These are phyloP conservation scores for Yarrowia yakushimensis DNA, from an alignment of 805 yeast species.

Conservation along the genomic window DNA sequence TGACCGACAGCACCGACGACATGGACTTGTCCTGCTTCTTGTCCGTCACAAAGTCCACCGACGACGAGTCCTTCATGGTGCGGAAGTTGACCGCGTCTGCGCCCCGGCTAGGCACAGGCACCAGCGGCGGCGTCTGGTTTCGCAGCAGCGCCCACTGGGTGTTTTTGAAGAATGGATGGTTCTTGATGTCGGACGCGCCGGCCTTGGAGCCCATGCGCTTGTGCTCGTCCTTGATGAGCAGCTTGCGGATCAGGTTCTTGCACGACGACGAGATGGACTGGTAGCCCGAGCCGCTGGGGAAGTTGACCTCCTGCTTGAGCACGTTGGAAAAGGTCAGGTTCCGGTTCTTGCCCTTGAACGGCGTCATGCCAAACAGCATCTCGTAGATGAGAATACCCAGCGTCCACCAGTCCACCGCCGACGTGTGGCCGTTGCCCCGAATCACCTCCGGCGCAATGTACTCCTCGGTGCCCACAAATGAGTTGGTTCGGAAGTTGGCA, in stretches of 20 bases:
- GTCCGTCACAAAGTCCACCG: conserved; percentile 36
- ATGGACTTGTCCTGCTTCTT: conserved; percentile 22
- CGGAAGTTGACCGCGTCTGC: conserved; percentile 44
- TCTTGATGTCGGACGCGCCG: conserved; percentile 93
- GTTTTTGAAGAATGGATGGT: conserved; percentile 84
- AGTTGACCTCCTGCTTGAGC: conserved; percentile 75
- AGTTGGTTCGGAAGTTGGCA: conserved; percentile 93
- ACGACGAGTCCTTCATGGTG: conserved; percentile 35
- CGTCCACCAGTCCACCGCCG: conserved; percentile 99
- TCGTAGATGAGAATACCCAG: conserved; percentile 89
- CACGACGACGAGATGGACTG: conserved; percentile 70
- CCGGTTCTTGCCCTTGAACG: conserved; percentile 88
- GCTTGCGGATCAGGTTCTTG: conserved; percentile 71
- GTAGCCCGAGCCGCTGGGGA: conserved; percentile 54
- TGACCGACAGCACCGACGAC: conserved; percentile 18
- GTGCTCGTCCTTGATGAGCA: conserved; percentile 82
- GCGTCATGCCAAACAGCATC: conserved; percentile 94
- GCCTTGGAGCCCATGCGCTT: conserved; percentile 86
- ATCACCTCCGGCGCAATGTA: conserved; percentile 98
- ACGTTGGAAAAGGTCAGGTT: conserved; percentile 87
- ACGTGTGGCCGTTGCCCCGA: conserved; percentile 93
- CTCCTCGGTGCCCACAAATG: conserved; percentile 98
- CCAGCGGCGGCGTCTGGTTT: conserved; percentile 92
- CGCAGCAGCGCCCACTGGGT: conserved; percentile 94
- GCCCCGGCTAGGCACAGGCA: conserved; percentile 71